phyloP scores from a whole-genome alignment of 768 basidiomycete genomes.

The Peribolospora baueri region DNA sequence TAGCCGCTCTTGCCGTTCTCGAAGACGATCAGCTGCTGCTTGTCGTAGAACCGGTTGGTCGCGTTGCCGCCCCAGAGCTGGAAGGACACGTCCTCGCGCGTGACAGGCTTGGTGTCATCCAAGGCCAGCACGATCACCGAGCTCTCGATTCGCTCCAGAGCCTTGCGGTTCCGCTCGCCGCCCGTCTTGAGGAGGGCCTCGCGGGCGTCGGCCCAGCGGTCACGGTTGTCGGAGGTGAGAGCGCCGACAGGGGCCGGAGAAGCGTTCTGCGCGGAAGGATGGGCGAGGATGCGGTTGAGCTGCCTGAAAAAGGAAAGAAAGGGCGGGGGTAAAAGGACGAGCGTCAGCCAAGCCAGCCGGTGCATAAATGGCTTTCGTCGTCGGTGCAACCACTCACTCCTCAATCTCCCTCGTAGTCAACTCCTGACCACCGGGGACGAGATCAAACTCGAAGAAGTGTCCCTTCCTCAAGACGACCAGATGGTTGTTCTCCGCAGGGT shows the following conservation, averaged over 20 bases:
- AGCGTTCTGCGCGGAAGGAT: constrained; percentile 30
- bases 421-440: constrained; percentile 35
- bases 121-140: constrained; percentile 68
- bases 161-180: constrained; percentile 28
- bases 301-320: constrained; percentile 13
- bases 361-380: too few relatives aligned
- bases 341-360: too few relatives aligned
- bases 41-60: constrained; percentile 81
- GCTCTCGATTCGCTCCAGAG: constrained; percentile 60
- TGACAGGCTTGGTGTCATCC: constrained; percentile 57
- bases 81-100: constrained; percentile 60
- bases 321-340: background rate
- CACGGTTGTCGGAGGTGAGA: constrained; percentile 68
- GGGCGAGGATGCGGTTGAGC: constrained; percentile 46
- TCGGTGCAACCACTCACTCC: constrained; percentile 22
- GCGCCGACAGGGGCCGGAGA: constrained; percentile 39
- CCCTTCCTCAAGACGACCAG: constrained; percentile 77
- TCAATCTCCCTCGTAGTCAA: constrained; percentile 67
- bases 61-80: constrained; percentile 72
- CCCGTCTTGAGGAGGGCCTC: constrained; percentile 25
- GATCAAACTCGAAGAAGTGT: constrained; percentile 61
- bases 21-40: constrained; percentile 84
- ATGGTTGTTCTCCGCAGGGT: constrained; percentile 50
- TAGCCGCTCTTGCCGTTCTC: constrained; percentile 89
- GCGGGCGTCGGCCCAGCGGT: constrained; percentile 64